Percentiles rank a stretch among this genome's conserved stretches.
These are phyloP conservation scores for Nymphaea colorata DNA, from an alignment of 164 flowering plant genomes.

Conservation along the genomic window DNA sequence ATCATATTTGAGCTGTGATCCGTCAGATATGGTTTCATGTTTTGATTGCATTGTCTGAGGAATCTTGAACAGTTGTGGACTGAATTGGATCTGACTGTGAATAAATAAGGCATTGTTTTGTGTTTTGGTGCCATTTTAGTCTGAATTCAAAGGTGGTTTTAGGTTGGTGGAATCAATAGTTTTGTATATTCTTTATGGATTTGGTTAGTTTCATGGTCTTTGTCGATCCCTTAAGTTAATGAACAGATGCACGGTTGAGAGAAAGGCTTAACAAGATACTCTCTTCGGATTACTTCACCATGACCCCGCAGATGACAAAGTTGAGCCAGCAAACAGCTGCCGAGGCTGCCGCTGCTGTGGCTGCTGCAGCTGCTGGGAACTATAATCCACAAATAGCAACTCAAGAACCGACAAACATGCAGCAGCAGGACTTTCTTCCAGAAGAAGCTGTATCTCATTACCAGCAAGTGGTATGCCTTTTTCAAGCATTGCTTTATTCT, in stretches of 20 bases:
- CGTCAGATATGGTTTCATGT: too few relatives aligned
- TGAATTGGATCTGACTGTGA: too few relatives aligned
- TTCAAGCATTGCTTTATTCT: too few relatives aligned
- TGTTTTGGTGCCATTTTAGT: too few relatives aligned
- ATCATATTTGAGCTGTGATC: too few relatives aligned
- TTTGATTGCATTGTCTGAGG: too few relatives aligned
- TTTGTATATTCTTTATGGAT: neutral
- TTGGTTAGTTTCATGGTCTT: neutral
- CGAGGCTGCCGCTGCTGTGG: constrained; percentile 41
- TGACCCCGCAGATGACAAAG: constrained; percentile 64
- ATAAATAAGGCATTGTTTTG: too few relatives aligned
- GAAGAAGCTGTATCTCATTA: neutral
- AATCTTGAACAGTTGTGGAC: too few relatives aligned
- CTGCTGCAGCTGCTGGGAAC: constrained; percentile 65
- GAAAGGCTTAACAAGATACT: constrained; percentile 66
- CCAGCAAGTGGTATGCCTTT: neutral
- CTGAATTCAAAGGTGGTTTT: too few relatives aligned
- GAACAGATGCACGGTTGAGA: constrained; percentile 67
- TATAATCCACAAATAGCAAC: constrained; percentile 48
- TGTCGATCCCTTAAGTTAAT: constrained; percentile 3
- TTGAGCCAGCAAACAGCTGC: constrained; percentile 2
- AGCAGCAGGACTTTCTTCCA: neutral
- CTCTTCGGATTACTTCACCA: constrained; percentile 73
- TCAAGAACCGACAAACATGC: constrained; percentile 5
- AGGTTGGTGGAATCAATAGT: too few relatives aligned